Evolutionary conservation across 257 asterid genomes (phyloP).

Genomic region (Nicotiana tomentosiformis): DNA sequence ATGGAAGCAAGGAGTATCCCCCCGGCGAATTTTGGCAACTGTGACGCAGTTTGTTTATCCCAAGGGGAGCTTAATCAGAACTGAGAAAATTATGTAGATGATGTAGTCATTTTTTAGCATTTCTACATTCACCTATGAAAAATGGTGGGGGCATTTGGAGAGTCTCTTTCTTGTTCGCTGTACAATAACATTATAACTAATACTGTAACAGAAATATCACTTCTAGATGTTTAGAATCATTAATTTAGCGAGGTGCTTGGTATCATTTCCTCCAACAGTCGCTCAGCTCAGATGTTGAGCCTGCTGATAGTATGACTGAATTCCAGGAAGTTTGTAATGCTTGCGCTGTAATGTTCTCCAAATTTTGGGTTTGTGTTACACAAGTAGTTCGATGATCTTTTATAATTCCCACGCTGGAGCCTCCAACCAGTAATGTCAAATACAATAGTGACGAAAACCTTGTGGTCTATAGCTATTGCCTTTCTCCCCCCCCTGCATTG

Average conservation of each 20-base stretch:
- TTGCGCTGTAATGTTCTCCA: background rate
- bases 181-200: slow-evolving; percentile 43
- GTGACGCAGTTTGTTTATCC: slow-evolving; percentile 34
- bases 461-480: background rate
- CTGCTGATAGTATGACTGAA: background rate
- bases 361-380: background rate
- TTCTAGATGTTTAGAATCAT: slow-evolving; percentile 15
- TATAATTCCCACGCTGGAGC: background rate
- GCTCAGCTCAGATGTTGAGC: background rate
- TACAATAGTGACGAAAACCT: background rate
- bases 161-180: slow-evolving; percentile 37
- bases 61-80: slow-evolving; percentile 37
- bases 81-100: slow-evolving; percentile 49
- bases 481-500: background rate
- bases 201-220: slow-evolving; percentile 35
- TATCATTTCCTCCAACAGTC: background rate
- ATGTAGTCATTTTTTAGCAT: slow-evolving; percentile 42
- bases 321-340: background rate
- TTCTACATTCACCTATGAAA: slow-evolving; percentile 26
- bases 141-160: slow-evolving; percentile 31
- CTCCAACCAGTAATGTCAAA: background rate
- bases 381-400: background rate
- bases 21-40: slow-evolving; percentile 33
- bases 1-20: slow-evolving; percentile 42
- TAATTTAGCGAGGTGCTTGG: background rate